Conservation (phyloP, 2,329 filamentous ascomycete species). For the Colletotrichum shisoi region DNA sequence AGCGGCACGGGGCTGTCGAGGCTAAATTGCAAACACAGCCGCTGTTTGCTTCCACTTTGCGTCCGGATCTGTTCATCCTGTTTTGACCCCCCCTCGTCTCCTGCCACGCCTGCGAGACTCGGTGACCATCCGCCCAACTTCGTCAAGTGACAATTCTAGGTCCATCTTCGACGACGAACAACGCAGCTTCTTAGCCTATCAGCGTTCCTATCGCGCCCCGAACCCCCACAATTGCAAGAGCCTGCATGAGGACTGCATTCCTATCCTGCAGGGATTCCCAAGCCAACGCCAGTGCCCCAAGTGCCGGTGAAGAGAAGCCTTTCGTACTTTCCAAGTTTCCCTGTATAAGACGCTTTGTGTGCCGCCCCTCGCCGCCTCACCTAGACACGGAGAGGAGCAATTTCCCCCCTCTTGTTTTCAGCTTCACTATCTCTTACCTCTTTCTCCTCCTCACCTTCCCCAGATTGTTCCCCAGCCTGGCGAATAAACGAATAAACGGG, state of each 20-base stretch:
- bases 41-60: slow-evolving; percentile 1
- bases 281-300: slow-evolving; percentile 32
- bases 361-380: slow-evolving; percentile 30
- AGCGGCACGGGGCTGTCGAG: slow-evolving; percentile 10
- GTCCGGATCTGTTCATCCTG: slow-evolving; percentile 4
- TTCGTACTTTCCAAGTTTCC: slow-evolving; percentile 27
- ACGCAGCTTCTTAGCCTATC: slow-evolving; percentile 24
- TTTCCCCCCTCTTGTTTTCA: background rate
- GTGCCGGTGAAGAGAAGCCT: slow-evolving; percentile 38
- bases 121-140: slow-evolving; percentile 25
- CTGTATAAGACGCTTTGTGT: slow-evolving; percentile 34
- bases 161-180: slow-evolving; percentile 25
- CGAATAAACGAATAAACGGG: slow-evolving; percentile 26
- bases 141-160: slow-evolving; percentile 29
- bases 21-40: slow-evolving; percentile 10
- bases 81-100: slow-evolving; percentile 2
- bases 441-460: slow-evolving; percentile 14
- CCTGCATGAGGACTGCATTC: slow-evolving; percentile 37
- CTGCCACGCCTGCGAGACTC: slow-evolving; percentile 15
- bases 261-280: slow-evolving; percentile 31
- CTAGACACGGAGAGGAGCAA: slow-evolving; percentile 15
- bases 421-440: slow-evolving; percentile 1
- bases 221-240: slow-evolving; percentile 31
- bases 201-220: slow-evolving; percentile 2
- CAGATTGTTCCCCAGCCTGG: slow-evolving; percentile 13